phyloP scores from a whole-genome alignment of 257 asterid genomes.

The Cruciata laevipes region DNA sequence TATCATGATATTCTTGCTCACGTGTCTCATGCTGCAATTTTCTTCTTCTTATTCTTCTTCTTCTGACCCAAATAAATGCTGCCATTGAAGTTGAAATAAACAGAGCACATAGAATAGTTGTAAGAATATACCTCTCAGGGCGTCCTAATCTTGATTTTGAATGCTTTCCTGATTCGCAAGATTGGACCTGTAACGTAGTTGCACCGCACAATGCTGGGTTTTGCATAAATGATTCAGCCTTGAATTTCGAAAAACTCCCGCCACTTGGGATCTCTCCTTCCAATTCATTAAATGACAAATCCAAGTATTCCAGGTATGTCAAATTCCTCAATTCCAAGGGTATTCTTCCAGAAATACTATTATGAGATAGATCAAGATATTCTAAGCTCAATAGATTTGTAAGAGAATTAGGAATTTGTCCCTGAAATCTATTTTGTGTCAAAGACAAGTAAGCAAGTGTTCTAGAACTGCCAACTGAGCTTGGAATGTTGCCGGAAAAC shows the following conservation, averaged over 20 bases:
- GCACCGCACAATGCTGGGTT: background rate
- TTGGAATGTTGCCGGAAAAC: conserved; percentile 1
- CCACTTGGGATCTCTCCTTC: conserved; percentile 3
- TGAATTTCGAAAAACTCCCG: background rate
- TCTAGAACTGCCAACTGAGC: background rate
- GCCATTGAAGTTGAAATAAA: background rate
- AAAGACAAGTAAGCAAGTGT: background rate
- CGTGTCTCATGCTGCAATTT: too few relatives aligned
- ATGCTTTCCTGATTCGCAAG: background rate
- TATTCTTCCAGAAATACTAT: conserved; percentile 2
- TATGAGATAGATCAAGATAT: conserved; percentile 5
- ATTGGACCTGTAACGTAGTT: background rate
- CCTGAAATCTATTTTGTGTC: background rate
- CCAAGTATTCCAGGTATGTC: background rate
- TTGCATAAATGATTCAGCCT: background rate
- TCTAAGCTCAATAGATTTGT: background rate
- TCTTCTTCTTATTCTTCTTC: too few relatives aligned
- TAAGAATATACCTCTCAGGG: background rate
- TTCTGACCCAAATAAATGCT: too few relatives aligned
- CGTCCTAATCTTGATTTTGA: background rate
- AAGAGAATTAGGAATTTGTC: background rate
- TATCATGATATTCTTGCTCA: too few relatives aligned
- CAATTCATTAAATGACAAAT: background rate
- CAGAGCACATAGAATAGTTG: background rate
- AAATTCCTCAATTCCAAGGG: conserved; percentile 1